Evolutionary conservation across 2,329 filamentous ascomycete genomes (phyloP).

Genomic region (Stachybotrys chlorohalonatus): DNA sequence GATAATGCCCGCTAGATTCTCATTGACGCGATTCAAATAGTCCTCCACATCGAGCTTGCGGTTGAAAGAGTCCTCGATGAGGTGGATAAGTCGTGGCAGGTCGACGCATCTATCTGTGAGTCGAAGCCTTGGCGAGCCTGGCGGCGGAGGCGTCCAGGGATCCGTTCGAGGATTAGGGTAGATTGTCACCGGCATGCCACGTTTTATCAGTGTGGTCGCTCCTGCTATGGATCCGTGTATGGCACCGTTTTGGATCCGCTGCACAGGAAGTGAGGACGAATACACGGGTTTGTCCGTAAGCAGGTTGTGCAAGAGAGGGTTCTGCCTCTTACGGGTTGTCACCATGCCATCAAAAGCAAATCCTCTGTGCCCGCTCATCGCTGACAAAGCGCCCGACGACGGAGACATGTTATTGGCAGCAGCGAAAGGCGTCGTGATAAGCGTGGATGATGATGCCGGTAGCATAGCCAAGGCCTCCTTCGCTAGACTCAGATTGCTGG

Average conservation of each 20-base stretch:
- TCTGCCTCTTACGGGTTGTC: conserved; percentile 49
- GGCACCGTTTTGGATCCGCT: conserved; percentile 41
- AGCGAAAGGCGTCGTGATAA: conserved; percentile 80
- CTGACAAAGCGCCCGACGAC: conserved; percentile 25
- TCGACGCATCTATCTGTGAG: conserved; percentile 78
- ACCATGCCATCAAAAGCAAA: conserved; percentile 39
- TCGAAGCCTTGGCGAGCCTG: conserved; percentile 51
- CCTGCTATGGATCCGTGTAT: conserved; percentile 7
- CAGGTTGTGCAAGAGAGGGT: conserved; percentile 90
- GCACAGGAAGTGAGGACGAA: conserved; percentile 79
- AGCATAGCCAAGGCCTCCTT: conserved; percentile 64
- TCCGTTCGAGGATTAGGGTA: conserved; percentile 64
- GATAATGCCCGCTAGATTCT: conserved; percentile 81
- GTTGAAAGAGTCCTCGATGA: conserved; percentile 91
- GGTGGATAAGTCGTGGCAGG: conserved; percentile 67
- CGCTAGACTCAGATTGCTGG: conserved; percentile 64
- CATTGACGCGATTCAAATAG: conserved; percentile 73
- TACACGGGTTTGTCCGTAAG: conserved; percentile 90
- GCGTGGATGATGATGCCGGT: conserved; percentile 73
- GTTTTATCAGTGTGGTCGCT: conserved; percentile 73
- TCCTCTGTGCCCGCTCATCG: conserved; percentile 41
- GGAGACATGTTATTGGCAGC: conserved; percentile 45
- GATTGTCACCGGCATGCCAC: conserved; percentile 80
- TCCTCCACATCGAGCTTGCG: conserved; percentile 74
- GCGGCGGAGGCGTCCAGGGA: conserved; percentile 60